These are phyloP conservation scores for Geosiphon pyriformis DNA, from an alignment of 192 early-diverging fungal species.

Conservation along the genomic window DNA sequence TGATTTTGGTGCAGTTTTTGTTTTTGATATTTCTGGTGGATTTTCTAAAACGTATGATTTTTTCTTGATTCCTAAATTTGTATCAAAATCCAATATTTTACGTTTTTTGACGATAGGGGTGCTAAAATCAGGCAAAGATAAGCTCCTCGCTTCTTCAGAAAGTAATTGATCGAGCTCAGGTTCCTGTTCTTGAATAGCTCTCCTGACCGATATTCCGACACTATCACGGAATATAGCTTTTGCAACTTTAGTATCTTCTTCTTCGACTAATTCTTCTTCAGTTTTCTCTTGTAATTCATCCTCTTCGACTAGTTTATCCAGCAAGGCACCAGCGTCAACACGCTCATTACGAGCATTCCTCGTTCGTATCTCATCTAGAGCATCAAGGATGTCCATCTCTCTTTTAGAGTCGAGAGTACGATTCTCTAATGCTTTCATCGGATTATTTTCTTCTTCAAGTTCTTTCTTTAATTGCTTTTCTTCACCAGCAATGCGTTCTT, in stretches of 20 bases:
- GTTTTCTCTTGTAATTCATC: slow-evolving; percentile 33
- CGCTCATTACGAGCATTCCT: slow-evolving; percentile 80
- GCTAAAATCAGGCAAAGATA: neutral
- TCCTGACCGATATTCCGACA: slow-evolving; percentile 62
- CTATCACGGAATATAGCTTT: slow-evolving; percentile 55
- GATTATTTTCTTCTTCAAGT: slow-evolving; percentile 84
- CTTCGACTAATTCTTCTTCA: slow-evolving; percentile 29
- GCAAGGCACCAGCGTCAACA: slow-evolving; percentile 58
- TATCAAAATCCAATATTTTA: neutral
- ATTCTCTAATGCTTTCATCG: slow-evolving; percentile 93
- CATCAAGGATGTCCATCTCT: slow-evolving; percentile 98
- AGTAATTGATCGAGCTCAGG: slow-evolving; percentile 31
- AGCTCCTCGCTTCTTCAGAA: slow-evolving; percentile 7
- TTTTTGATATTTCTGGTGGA: neutral
- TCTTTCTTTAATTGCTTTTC: slow-evolving; percentile 52
- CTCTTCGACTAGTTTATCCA: slow-evolving; percentile 45
- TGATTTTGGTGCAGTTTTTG: neutral
- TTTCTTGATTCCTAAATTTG: neutral
- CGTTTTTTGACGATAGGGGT: neutral
- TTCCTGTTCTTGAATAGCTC: slow-evolving; percentile 45
- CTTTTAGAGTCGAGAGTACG: slow-evolving; percentile 87
- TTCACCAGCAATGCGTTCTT: slow-evolving; percentile 54
- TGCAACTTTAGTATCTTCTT: slow-evolving; percentile 57
- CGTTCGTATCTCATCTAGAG: slow-evolving; percentile 89
- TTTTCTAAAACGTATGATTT: too few relatives aligned